Base-by-base conservation (phyloP, 176 grass and related monocot species). In the Phyllostachys edulis region DNA sequence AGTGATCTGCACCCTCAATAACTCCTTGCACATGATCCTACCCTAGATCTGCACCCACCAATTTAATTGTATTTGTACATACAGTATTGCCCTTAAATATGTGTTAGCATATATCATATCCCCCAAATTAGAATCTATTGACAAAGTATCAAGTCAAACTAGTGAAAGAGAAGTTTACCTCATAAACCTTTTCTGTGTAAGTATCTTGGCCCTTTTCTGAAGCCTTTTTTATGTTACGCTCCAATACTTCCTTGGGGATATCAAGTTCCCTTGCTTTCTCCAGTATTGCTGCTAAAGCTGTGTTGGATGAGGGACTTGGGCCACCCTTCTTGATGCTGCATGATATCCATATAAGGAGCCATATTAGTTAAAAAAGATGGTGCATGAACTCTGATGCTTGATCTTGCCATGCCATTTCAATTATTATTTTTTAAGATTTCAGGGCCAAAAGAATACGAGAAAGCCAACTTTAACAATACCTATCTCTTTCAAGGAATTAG, bases 141-240 rank as follows among this genome's bases (percentile, higher is more conserved):
- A 21, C 21, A 79, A 79, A 72, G 50, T 54, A 83, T 75, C 3
- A 17, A 47, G 61, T 37, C 50, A 74, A 67, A 84, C 26, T 42
- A 90, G 17, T 68, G 21, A 21, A 7, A 80, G 74, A 75, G 32
- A 34, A 80, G 13, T 23, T 45, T 87, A 90, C 91, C 89, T 98
- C 96, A 74, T 95, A 98, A 85, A 98, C 79, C 52, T 98, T 98
- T 80, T 95, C 96, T 47, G 81, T 98, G 84, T 85, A 98, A 57
- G 93, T 94, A 79, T 95, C 96, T 80, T 98, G 96, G 32, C 85
- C 96, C 64, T 98, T 98, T 85, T 98, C 96, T 73, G 96, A 98
- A 64, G 93, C 96, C 64, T 63, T 93, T 90, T 95, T 95, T n/a
- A 98, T 98, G 82, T 98, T 98, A 50, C 96, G 85, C 73, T 98